Percentiles rank a stretch among this genome's conserved stretches.
Conservation (phyloP, 345 rosid genomes). For the Eucalyptus cladocalyx region DNA sequence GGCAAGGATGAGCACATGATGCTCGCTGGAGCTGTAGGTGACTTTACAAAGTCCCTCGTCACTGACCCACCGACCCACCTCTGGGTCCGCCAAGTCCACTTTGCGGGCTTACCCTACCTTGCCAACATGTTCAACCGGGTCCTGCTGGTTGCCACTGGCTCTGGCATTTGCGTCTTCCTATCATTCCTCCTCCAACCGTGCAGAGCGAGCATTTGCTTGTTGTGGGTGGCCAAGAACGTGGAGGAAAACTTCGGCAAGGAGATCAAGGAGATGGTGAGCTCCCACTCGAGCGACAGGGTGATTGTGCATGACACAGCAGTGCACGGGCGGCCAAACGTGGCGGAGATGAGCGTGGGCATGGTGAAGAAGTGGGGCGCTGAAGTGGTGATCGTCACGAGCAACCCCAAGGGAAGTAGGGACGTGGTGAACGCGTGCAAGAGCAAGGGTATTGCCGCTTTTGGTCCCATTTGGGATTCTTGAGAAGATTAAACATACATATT, state of each 20-base stretch:
- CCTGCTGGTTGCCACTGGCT: slow-evolving; percentile 70
- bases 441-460: slow-evolving; percentile 57
- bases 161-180: slow-evolving; percentile 72
- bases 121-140: slow-evolving; percentile 62
- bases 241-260: slow-evolving; percentile 63
- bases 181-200: slow-evolving; percentile 68
- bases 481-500: neutral
- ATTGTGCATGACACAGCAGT: slow-evolving; percentile 61
- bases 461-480: slow-evolving; percentile 89
- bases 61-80: slow-evolving; percentile 52
- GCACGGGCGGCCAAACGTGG: slow-evolving; percentile 59
- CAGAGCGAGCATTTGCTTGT: slow-evolving; percentile 32
- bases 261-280: slow-evolving; percentile 36
- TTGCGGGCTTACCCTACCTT: slow-evolving; percentile 67
- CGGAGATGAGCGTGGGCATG: slow-evolving; percentile 48
- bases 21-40: slow-evolving; percentile 82
- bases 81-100: slow-evolving; percentile 74
- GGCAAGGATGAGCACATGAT: slow-evolving; percentile 67
- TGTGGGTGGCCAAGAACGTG: slow-evolving; percentile 76
- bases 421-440: slow-evolving; percentile 56
- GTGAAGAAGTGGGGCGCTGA: slow-evolving; percentile 59
- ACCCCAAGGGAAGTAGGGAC: slow-evolving; percentile 80
- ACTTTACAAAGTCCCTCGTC: slow-evolving; percentile 58
- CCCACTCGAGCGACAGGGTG: slow-evolving; percentile 37
- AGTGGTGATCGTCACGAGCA: slow-evolving; percentile 70